Conservation (phyloP, 441 rosid genomes). For the Populus hybrid region DNA sequence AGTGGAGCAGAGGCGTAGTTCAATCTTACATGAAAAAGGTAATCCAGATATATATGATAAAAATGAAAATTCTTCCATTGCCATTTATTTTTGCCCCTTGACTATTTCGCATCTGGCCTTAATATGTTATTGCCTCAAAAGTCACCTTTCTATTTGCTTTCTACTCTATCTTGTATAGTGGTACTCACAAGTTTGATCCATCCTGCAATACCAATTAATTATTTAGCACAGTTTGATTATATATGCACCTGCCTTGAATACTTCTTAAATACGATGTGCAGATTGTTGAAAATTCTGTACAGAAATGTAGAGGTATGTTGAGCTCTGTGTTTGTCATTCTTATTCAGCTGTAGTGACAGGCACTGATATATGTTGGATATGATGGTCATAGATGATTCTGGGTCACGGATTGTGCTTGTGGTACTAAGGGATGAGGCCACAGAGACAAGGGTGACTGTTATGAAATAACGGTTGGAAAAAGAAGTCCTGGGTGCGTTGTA, state of each 20-base stretch:
- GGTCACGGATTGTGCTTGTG: neutral
- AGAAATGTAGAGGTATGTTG: neutral
- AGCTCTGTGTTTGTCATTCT: neutral
- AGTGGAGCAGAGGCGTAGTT: neutral
- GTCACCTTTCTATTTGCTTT: neutral
- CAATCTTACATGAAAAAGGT: neutral
- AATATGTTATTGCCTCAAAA: neutral
- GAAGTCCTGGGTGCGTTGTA: neutral
- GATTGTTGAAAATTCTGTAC: neutral
- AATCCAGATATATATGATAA: neutral
- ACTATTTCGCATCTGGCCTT: neutral
- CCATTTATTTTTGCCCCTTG: neutral
- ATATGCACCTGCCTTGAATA: neutral
- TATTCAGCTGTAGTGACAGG: neutral
- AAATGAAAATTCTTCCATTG: neutral
- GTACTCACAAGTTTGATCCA: neutral
- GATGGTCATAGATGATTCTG: neutral
- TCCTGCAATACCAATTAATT: neutral
- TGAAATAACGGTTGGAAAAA: neutral
- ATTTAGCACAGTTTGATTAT: neutral
- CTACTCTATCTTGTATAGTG: neutral
- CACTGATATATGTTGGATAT: neutral
- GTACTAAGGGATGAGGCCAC: neutral
- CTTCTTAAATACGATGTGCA: neutral
- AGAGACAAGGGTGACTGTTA: neutral